Base-by-base conservation (phyloP, 257 asterid genomes). In the Prunella vulgaris region DNA sequence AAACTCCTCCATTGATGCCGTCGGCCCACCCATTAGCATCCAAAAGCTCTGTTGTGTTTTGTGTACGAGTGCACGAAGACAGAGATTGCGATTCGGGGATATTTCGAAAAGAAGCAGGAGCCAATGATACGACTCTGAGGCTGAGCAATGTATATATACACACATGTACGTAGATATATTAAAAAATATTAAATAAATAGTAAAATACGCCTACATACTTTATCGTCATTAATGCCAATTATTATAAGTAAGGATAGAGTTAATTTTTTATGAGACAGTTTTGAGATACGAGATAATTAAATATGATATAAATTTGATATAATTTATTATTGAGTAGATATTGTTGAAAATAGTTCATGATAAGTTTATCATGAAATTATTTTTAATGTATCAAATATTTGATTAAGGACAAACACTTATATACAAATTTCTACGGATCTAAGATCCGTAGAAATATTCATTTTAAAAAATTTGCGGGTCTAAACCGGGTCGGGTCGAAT, bases 1-100 rank as follows among this genome's bases (percentile, higher is more conserved):
- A 65, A 94, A 94, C 32, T 89, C 93, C 52, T 94, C 99, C 84
- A 86, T 75, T n/a, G 87, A 74, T 65, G 74, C 76, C 66, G 24
- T 72, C 68, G 32, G 64, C 28, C 81, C 78, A 18, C 51, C 60
- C 72, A 57, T 63, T 14, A 18, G 53, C 46, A 5, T 7, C 1
- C 13, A 59, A 7, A 60, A 64, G 70, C 74, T 49, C 59, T 32
- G 52, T 35, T 60, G 63, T 38, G 74, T 76, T 72, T 30, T 53
- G 18, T 21, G 53, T n/a, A 37, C 28, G 69, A 27, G 74, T 7
- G n/a, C 25, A n/a, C 65, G 37, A 0, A 27, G 3, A 27, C 20
- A 2, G 35, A 30, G 24, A 51, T 20, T 20, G 17, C 25, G 33
- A 4, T 13, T 35, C 24, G 12, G 51, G n/a, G 12, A 18, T 24